Conservation (phyloP, 2,329 filamentous ascomycete species). For the Claviceps africana region DNA sequence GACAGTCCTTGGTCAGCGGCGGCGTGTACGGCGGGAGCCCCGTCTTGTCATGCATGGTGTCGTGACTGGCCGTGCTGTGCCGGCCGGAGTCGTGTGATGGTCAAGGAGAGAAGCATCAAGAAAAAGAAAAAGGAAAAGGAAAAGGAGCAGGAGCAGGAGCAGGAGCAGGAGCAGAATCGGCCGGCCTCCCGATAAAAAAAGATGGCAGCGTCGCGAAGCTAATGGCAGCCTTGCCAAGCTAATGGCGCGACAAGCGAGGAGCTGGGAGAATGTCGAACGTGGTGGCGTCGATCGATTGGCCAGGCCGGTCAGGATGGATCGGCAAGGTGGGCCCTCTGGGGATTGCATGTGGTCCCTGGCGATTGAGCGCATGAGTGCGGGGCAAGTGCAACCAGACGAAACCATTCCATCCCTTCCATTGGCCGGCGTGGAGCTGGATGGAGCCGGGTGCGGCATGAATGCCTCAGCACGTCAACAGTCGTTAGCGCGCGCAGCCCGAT, state of each 20-base stretch:
- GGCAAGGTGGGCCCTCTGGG: no score
- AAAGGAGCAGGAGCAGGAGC: no score
- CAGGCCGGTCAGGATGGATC: no score
- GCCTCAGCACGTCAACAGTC: not conserved
- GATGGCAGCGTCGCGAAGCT: not conserved
- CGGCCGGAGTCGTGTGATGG: no score
- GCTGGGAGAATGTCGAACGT: no score
- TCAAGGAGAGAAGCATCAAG: no score
- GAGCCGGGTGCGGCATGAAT: not conserved
- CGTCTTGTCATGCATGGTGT: slow-evolving; percentile 25
- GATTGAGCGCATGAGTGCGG: no score
- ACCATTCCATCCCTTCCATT: not conserved
- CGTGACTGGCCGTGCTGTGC: not conserved
- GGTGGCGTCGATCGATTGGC: no score
- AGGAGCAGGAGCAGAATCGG: not conserved
- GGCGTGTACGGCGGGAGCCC: slow-evolving; percentile 31
- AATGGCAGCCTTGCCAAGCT: no score
- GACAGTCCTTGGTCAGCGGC: slow-evolving; percentile 8
- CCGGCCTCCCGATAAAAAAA: not conserved
- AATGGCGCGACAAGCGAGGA: not conserved
- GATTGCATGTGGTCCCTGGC: no score
- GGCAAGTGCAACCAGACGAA: not conserved
- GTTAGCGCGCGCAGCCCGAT: no score
- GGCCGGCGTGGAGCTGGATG: not conserved
- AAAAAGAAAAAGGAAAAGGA: no score